phyloP scores from a whole-genome alignment of 495 filamentous ascomycete genomes.

The Penicillium turbatum region DNA sequence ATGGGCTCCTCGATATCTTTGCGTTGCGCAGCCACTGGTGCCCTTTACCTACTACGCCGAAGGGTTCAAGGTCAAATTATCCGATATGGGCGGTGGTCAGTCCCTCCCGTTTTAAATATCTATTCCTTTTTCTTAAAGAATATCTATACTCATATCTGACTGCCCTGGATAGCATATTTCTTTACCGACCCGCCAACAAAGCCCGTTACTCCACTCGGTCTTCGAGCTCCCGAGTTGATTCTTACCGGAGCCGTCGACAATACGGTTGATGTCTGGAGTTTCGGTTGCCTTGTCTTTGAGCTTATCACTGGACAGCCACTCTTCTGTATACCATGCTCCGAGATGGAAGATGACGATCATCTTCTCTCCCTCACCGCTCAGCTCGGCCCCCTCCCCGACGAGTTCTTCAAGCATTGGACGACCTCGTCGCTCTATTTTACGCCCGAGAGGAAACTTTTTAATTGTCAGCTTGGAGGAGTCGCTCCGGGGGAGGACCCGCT shows the following conservation, averaged over 20 bases:
- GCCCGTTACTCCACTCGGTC: conserved; percentile 27
- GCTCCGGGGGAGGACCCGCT: conserved; percentile 8
- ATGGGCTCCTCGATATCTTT: conserved; percentile 39
- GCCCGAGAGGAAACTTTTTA: conserved; percentile 26
- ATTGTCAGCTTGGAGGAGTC: conserved; percentile 20
- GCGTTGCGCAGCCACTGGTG: conserved; percentile 26
- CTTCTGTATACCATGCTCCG: conserved; percentile 25
- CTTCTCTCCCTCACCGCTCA: conserved; percentile 19
- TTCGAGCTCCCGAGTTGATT: conserved; percentile 34
- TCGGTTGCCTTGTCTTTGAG: conserved; percentile 39
- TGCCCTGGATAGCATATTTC: conserved; percentile 27
- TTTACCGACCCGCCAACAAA: conserved; percentile 25
- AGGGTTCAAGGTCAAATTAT: conserved; percentile 35
- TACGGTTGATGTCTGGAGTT: conserved; percentile 38
- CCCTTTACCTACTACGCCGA: conserved; percentile 15
- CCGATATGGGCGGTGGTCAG: conserved; percentile 38
- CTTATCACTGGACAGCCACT: conserved; percentile 29
- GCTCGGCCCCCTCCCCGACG: conserved; percentile 23
- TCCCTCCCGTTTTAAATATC: conserved; percentile 12
- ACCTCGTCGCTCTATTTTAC: conserved; percentile 30
- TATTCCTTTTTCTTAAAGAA: conserved; percentile 8
- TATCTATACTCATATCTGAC: conserved; percentile 6
- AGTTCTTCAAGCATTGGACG: conserved; percentile 25
- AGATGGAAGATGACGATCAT: conserved; percentile 21
- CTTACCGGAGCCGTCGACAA: conserved; percentile 22